Percentiles rank a stretch among this genome's conserved stretches.
Evolutionary conservation across 192 early-diverging fungal genomes (phyloP).

Genomic region (Diversispora eburnea): DNA sequence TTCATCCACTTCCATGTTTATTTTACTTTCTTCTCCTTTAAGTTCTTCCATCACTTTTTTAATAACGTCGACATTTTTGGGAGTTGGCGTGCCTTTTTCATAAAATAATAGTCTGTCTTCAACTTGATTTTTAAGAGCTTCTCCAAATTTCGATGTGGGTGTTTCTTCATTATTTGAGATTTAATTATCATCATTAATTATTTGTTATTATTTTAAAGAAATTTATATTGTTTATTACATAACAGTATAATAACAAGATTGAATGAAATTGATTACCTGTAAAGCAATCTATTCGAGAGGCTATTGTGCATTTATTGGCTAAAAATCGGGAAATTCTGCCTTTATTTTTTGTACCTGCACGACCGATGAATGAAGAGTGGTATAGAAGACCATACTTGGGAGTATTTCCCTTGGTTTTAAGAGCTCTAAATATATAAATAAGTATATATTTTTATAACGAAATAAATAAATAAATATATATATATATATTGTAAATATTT

Average conservation of each 20-base stretch:
- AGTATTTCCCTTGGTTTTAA: conserved; percentile 95
- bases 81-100: conserved; percentile 59
- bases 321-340: conserved; percentile 92
- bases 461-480: not conserved
- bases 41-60: conserved; percentile 6
- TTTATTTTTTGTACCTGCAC: conserved; percentile 97
- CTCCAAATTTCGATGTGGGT: conserved; percentile 88
- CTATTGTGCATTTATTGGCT: conserved; percentile 98
- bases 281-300: conserved; percentile 96
- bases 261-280: conserved; percentile 39
- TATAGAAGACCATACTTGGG: conserved; percentile 98
- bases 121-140: conserved; percentile 89
- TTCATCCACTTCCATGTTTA: conserved; percentile 7
- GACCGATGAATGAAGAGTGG: conserved; percentile 94
- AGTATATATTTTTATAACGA: not conserved
- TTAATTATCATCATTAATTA: not conserved
- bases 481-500: not conserved
- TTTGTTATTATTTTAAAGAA: not conserved
- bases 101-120: conserved; percentile 95
- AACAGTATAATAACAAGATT: not conserved
- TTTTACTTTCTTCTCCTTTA: not conserved
- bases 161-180: conserved; percentile 41
- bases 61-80: conserved; percentile 6
- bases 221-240: not conserved
- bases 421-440: conserved; percentile 49